These are phyloP conservation scores for Colletotrichum incanum DNA, from an alignment of 2,329 filamentous ascomycete species.

Conservation along the genomic window DNA sequence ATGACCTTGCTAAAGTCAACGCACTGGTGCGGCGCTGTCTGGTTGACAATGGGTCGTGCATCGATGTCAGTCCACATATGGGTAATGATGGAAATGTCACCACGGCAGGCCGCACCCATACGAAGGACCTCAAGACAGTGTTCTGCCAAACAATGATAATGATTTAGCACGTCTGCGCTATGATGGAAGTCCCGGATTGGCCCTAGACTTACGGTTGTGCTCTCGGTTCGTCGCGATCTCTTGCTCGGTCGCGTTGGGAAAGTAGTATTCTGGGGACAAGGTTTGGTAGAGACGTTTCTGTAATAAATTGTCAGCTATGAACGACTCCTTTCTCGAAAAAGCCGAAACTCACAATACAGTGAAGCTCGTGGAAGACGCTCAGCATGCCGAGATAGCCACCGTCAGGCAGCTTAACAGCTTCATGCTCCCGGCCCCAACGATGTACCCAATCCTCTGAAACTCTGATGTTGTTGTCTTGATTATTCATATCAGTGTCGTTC, in stretches of 20 bases:
- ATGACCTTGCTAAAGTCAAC: constrained; percentile 33
- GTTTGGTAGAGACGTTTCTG: constrained; percentile 42
- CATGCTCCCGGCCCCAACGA: constrained; percentile 37
- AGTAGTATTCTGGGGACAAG: constrained; percentile 36
- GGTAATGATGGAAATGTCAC: constrained; percentile 41
- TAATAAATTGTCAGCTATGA: neutral
- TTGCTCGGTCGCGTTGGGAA: constrained; percentile 33
- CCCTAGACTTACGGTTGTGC: constrained; percentile 28
- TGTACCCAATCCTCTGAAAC: constrained; percentile 37
- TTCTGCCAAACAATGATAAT: neutral
- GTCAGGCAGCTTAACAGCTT: constrained; percentile 39
- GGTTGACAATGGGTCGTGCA: constrained; percentile 39
- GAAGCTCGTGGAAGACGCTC: constrained; percentile 40
- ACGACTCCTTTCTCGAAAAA: neutral
- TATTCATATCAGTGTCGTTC: neutral
- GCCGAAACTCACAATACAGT: constrained; percentile 29
- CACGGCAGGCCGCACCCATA: constrained; percentile 40
- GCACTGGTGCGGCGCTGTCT: constrained; percentile 41
- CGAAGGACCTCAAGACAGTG: constrained; percentile 41
- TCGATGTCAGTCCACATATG: constrained; percentile 43
- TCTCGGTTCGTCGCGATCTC: constrained; percentile 36
- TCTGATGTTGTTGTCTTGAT: constrained; percentile 38
- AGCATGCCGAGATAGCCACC: constrained; percentile 42
- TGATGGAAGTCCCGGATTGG: no score
- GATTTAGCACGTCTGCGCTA: neutral